These are phyloP conservation scores for Tolypocladium paradoxum DNA, from an alignment of 2,329 filamentous ascomycete species.

Conservation along the genomic window DNA sequence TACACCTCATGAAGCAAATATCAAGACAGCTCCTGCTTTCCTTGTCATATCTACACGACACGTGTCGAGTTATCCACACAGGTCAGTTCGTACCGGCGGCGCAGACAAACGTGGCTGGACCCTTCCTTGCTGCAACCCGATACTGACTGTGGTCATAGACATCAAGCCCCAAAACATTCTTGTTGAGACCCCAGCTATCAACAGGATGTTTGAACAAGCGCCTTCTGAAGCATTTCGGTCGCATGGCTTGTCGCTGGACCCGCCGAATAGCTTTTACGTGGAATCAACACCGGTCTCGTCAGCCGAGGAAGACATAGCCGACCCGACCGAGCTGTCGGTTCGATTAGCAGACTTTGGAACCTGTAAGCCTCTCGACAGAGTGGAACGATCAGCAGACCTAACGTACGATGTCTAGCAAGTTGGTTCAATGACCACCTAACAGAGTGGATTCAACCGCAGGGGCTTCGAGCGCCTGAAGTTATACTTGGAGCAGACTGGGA, in stretches of 20 bases:
- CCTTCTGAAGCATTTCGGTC: conserved; percentile 7
- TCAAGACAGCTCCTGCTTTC: conserved; percentile 10
- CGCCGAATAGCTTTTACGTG: conserved; percentile 7
- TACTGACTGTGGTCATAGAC: conserved; percentile 5
- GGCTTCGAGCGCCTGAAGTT: conserved; percentile 14
- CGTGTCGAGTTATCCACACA: conserved; percentile 11
- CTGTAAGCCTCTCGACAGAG: conserved; percentile 1
- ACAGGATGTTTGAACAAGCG: conserved; percentile 10
- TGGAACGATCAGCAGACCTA: background rate
- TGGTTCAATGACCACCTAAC: conserved; percentile 14
- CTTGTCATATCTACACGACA: conserved; percentile 9
- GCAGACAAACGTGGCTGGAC: too few relatives aligned
- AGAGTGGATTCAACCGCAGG: conserved; percentile 15
- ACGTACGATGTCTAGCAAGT: conserved; percentile 5
- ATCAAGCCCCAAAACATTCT: conserved; percentile 16
- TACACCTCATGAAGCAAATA: conserved; percentile 7
- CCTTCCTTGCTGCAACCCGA: background rate
- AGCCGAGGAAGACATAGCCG: conserved; percentile 6
- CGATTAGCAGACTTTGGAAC: conserved; percentile 12
- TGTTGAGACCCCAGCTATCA: conserved; percentile 9
- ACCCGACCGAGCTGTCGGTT: conserved; percentile 4
- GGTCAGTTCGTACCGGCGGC: conserved; percentile 4
- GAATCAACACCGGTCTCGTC: conserved; percentile 7
- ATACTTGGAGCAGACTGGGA: conserved; percentile 15
- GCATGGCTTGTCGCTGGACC: background rate